phyloP scores from a whole-genome alignment of 2,329 filamentous ascomycete species.

The Talaromyces sp. region DNA sequence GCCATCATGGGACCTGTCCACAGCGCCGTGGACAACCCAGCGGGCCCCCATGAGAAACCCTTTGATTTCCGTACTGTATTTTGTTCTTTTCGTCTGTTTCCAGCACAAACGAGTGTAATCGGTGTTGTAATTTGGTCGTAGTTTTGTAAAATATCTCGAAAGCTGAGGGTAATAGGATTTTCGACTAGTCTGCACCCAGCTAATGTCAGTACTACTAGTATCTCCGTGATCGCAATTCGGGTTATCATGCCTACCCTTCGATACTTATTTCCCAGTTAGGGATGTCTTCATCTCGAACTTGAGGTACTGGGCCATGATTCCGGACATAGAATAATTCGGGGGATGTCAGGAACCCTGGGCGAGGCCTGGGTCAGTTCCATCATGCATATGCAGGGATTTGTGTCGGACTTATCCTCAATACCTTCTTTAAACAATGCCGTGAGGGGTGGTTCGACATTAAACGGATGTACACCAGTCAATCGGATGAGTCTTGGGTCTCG shows the following conservation, averaged over 20 bases:
- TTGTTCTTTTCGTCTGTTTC: slow-evolving; percentile 90
- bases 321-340: slow-evolving; percentile 89
- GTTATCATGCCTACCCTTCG: slow-evolving; percentile 59
- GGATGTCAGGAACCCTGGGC: slow-evolving; percentile 77
- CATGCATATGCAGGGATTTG: too few relatives aligned
- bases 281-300: slow-evolving; percentile 71
- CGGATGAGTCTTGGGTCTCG: slow-evolving; percentile 81
- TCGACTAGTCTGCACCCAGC: slow-evolving; percentile 65
- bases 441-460: slow-evolving; percentile 85
- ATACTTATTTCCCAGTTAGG: slow-evolving; percentile 80
- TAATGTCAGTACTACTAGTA: background rate
- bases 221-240: too few relatives aligned
- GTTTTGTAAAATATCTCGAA: slow-evolving; percentile 71
- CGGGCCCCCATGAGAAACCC: slow-evolving; percentile 91
- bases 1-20: slow-evolving; percentile 81
- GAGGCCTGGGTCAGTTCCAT: background rate
- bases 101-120: slow-evolving; percentile 86
- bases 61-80: slow-evolving; percentile 89
- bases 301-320: slow-evolving; percentile 83
- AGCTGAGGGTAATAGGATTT: slow-evolving; percentile 69
- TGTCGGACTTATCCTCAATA: too few relatives aligned
- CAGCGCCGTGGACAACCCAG: slow-evolving; percentile 81
- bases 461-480: slow-evolving; percentile 85
- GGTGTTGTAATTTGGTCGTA: slow-evolving; percentile 85
- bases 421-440: slow-evolving; percentile 71